Conservation (phyloP, 495 filamentous ascomycete genomes). For the Lentithecium fluviatile region DNA sequence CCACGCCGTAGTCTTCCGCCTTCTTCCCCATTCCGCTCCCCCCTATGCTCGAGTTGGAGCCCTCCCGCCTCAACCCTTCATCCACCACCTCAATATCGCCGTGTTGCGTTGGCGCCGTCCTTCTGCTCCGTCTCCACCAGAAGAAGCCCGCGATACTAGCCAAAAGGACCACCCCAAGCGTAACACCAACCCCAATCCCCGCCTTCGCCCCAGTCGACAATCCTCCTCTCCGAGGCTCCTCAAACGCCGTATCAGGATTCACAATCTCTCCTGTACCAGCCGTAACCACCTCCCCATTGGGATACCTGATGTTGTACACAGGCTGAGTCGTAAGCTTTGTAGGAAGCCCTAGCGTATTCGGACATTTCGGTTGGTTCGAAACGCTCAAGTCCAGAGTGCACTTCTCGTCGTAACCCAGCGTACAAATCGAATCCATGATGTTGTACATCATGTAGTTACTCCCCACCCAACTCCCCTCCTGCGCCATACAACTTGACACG, state of each 20-base stretch:
- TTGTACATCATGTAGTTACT: background rate
- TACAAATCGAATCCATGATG: conserved; percentile 1
- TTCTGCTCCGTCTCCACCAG: background rate
- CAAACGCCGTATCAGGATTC: background rate
- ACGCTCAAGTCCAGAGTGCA: background rate
- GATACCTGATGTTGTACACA: background rate
- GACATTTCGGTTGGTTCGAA: background rate
- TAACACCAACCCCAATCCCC: background rate
- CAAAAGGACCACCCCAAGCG: background rate
- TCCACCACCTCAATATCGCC: background rate
- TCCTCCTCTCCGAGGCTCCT: background rate
- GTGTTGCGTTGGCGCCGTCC: background rate
- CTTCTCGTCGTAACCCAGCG: background rate
- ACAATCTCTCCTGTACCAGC: background rate
- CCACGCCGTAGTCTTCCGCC: background rate
- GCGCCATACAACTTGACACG: background rate
- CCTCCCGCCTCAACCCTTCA: background rate
- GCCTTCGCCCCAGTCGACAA: background rate
- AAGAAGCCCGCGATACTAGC: background rate
- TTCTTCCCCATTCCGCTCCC: background rate
- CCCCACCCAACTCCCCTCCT: conserved; percentile 2
- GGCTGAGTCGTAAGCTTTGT: background rate
- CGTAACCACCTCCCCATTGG: background rate
- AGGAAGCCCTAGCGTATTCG: background rate
- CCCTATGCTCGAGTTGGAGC: background rate